These are phyloP conservation scores for Rhizopogon vulgaris DNA, from an alignment of 768 basidiomycete genomes.

Conservation along the genomic window DNA sequence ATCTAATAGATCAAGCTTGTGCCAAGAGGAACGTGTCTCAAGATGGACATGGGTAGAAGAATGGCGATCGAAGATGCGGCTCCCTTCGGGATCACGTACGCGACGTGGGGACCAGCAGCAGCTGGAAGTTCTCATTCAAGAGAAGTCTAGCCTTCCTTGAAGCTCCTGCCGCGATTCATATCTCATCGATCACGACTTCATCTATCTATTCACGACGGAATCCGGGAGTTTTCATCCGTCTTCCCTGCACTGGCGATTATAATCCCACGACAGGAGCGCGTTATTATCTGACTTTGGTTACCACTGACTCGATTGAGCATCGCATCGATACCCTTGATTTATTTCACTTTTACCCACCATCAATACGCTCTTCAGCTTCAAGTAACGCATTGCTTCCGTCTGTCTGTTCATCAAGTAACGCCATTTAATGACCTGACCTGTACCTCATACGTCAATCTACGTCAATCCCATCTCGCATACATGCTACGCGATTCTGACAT, in stretches of 20 bases:
- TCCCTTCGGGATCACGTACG: constrained; percentile 45
- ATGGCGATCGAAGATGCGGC: constrained; percentile 56
- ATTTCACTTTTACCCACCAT: constrained; percentile 22
- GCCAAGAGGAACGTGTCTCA: constrained; percentile 30
- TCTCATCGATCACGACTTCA: constrained; percentile 1
- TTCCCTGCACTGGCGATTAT: constrained; percentile 1
- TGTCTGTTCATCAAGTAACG: constrained; percentile 12
- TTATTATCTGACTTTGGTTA: constrained; percentile 8
- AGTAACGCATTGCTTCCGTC: constrained; percentile 10
- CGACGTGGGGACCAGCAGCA: constrained; percentile 40
- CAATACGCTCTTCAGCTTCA: constrained; percentile 5
- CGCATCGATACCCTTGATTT: constrained; percentile 26
- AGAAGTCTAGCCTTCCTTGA: constrained; percentile 38
- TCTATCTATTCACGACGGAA: constrained; percentile 10
- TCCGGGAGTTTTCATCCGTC: neutral
- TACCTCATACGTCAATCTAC: constrained; percentile 22
- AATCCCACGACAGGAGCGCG: constrained; percentile 2
- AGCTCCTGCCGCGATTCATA: neutral
- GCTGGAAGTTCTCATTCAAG: constrained; percentile 47
- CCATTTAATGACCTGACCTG: constrained; percentile 19
- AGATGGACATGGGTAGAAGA: constrained; percentile 65
- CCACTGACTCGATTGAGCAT: constrained; percentile 13
- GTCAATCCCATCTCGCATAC: constrained; percentile 6
- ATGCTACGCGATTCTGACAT: constrained; percentile 3
- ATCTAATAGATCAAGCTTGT: constrained; percentile 13